Conservation (phyloP, 495 filamentous ascomycete genomes). For the Aspergillus incahuasiensis region DNA sequence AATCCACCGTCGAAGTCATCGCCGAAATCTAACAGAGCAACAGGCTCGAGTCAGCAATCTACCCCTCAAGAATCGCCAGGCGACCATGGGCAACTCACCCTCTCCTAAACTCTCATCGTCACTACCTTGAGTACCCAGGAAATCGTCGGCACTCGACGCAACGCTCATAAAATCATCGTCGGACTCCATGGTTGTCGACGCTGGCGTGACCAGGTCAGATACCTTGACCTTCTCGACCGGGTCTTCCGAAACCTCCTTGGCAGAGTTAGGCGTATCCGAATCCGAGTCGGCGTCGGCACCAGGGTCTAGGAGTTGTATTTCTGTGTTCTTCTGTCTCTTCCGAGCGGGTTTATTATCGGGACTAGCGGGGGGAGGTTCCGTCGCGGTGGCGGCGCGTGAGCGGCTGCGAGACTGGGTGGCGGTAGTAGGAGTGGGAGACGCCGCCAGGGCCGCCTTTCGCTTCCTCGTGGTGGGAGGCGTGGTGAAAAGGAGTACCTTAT, state of each 20-base stretch:
- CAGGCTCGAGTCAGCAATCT: not conserved
- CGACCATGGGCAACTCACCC: conserved; percentile 49
- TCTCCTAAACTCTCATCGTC: conserved; percentile 75
- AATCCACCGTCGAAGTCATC: conserved; percentile 75
- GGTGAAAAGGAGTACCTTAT: conserved; percentile 38
- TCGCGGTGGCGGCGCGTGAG: conserved; percentile 29
- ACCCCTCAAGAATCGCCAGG: not conserved
- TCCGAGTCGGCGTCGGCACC: conserved; percentile 1
- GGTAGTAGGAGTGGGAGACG: conserved; percentile 36
- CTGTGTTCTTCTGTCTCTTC: conserved; percentile 15
- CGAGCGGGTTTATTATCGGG: conserved; percentile 7
- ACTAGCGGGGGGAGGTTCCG: conserved; percentile 4
- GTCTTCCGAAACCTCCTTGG: conserved; percentile 7
- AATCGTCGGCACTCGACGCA: conserved; percentile 72
- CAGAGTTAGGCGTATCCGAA: conserved; percentile 3
- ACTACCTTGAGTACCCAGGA: conserved; percentile 61
- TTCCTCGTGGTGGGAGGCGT: conserved; percentile 74
- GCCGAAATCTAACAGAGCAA: conserved; percentile 52
- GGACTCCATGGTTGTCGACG: conserved; percentile 76
- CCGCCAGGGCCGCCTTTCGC: conserved; percentile 85
- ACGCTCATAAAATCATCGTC: conserved; percentile 94
- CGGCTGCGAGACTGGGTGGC: conserved; percentile 26
- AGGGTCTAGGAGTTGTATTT: not conserved
- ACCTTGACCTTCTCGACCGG: conserved; percentile 13
- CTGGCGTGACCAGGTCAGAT: conserved; percentile 39